Evolutionary conservation across 352 stramenopile genomes (phyloP).

Genomic region (Phytopythium montanum): DNA sequence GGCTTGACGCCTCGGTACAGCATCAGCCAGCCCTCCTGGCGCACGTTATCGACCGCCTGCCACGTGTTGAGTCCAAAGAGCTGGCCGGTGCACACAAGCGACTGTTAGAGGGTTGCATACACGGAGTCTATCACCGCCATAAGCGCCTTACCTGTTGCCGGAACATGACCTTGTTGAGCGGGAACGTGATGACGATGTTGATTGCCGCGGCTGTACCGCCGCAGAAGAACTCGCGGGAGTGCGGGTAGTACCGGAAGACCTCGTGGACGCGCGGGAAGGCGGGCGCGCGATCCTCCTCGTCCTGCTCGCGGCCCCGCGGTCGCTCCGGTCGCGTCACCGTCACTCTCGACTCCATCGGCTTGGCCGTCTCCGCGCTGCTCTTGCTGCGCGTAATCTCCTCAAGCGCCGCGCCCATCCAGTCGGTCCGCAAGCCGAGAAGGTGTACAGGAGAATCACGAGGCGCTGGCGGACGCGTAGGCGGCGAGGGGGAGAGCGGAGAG

Average conservation of each 20-base stretch:
- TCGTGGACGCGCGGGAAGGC: conserved; percentile 3
- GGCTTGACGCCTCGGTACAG: conserved; percentile 85
- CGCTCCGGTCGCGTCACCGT: conserved; percentile 6
- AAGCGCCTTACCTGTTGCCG: conserved; percentile 66
- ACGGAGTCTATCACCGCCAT: not conserved
- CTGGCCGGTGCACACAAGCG: conserved; percentile 22
- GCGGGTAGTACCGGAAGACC: conserved; percentile 56
- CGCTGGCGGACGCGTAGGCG: not conserved
- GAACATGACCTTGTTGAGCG: conserved; percentile 91
- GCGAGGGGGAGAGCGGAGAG: not conserved
- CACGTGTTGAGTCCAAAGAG: conserved; percentile 71
- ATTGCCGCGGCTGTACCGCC: conserved; percentile 77
- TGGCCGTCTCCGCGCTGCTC: not conserved
- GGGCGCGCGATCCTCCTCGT: not conserved
- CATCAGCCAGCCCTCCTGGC: conserved; percentile 52
- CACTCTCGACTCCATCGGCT: not conserved
- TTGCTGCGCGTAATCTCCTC: conserved; percentile 4
- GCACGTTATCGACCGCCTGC: conserved; percentile 70
- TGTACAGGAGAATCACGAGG: not conserved
- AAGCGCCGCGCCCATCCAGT: conserved; percentile 5
- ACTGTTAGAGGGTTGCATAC: not conserved
- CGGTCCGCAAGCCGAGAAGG: not conserved
- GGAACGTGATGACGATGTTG: conserved; percentile 88
- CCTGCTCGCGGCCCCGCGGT: conserved; percentile 1
- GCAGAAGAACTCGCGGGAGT: conserved; percentile 80